Evolutionary conservation across 2,329 filamentous ascomycete genomes (phyloP).

Genomic region (Exophiala xenobiotica): DNA sequence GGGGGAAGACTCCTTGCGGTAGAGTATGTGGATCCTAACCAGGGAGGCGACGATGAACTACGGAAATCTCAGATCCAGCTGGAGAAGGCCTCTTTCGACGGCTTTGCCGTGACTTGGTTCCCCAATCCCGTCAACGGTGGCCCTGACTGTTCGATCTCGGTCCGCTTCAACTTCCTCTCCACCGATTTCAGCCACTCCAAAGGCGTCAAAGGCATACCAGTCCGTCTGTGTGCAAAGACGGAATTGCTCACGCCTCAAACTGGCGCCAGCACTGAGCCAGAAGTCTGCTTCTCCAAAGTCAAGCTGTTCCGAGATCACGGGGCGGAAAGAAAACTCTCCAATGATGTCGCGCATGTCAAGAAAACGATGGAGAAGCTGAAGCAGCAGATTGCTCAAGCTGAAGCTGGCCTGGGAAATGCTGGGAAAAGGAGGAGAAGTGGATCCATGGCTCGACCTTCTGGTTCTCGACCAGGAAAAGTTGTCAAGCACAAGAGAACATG

Average conservation of each 20-base stretch:
- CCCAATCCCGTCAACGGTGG: conserved; percentile 62
- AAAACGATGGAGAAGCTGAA: conserved; percentile 96
- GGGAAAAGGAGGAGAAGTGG: conserved; percentile 62
- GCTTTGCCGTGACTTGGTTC: conserved; percentile 88
- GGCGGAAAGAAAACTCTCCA: conserved; percentile 89
- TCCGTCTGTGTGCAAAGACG: conserved; percentile 89
- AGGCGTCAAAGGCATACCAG: conserved; percentile 95
- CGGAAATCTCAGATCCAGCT: conserved; percentile 65
- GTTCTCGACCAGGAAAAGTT: conserved; percentile 71
- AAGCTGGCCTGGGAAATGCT: conserved; percentile 59
- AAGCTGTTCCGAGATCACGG: conserved; percentile 96
- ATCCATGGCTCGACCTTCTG: conserved; percentile 44
- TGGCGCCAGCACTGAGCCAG: conserved; percentile 44
- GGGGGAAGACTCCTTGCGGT: conserved; percentile 92
- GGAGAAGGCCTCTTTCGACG: conserved; percentile 81
- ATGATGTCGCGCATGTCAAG: conserved; percentile 91
- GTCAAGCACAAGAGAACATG: conserved; percentile 90
- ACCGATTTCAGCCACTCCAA: conserved; percentile 99
- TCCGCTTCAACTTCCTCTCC: conserved; percentile 97
- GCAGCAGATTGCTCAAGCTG: conserved; percentile 80
- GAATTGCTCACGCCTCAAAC: conserved; percentile 60
- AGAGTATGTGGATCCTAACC: conserved; percentile 75
- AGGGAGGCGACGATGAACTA: conserved; percentile 55
- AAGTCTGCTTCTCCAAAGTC: conserved; percentile 93
- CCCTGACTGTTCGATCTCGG: conserved; percentile 79